Base-by-base conservation (phyloP, 1,284 basidiomycete genomes). In the Sanghuangporus weigelae region DNA sequence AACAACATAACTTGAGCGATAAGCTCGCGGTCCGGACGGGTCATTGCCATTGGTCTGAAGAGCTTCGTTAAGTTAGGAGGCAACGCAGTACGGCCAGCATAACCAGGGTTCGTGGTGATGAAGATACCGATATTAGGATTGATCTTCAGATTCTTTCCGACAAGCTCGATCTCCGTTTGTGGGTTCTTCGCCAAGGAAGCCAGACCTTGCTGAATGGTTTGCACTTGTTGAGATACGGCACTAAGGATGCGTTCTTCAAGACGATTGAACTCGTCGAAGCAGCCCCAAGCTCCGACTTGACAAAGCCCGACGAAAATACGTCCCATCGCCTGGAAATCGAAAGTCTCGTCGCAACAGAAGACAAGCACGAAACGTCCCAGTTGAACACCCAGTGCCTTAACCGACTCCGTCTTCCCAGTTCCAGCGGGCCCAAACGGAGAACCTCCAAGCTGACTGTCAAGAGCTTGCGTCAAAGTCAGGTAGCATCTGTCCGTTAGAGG, bases 271-370 rank as follows among this genome's bases (percentile, higher is more conserved):
- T 96, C 94, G 74, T 98, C 95, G 76, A 98, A 98, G 74, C 96
- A 98, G 31, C 96, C 96, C 96, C 98, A 99, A 0, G 97, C 97
- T 44, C 97, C 98, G 44, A 99, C 97, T 79, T 98, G 95, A 78
- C 96, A 99, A 19, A 99, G 84, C 67, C 97, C 97, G 70, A 99
- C 89, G 74, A 99, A 98, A 71, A 99, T 98, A 70, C 97, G 92
- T 67, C 96, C 96, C 97, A 99, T 99, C 1, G 97, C 97, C 73
- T 98, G 95, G 82, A 98, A 98, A 77, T 99, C 98, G 75, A 99
- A 99, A 0, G 94, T 98, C 76, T 99, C 96, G 76, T 99, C 97
- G 73, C 97, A 99, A 74, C 97, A 99, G 80, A 99, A 99, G 38
- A 99, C 97, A 56, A 99, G 81, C 19, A 99, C 97, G 72, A 99